These are phyloP conservation scores for Apiotrichum laibachii DNA, from an alignment of 1,284 basidiomycete genomes.

Conservation along the genomic window DNA sequence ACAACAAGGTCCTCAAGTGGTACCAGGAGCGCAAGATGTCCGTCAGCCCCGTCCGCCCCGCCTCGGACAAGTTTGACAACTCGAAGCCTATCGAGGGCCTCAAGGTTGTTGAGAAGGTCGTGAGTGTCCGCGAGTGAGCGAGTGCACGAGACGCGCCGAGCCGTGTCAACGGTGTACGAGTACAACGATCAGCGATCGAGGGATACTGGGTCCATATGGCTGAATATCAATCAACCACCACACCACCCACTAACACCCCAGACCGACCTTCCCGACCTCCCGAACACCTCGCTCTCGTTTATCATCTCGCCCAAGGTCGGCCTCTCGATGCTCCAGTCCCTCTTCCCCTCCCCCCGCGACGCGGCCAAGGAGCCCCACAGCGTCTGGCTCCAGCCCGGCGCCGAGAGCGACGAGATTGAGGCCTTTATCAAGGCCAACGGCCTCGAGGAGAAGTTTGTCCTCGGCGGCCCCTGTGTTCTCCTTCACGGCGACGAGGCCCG, in stretches of 20 bases:
- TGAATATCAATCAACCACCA: background rate
- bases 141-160: too few species aligned
- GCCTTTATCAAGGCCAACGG: constrained; percentile 59
- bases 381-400: constrained; percentile 83
- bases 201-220: too few species aligned
- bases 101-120: constrained; percentile 30
- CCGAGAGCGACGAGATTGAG: constrained; percentile 62
- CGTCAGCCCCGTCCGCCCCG: constrained; percentile 60
- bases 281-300: constrained; percentile 71
- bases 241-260: constrained; percentile 43
- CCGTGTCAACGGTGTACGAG: too few species aligned
- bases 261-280: constrained; percentile 61
- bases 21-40: constrained; percentile 60
- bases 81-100: constrained; percentile 38
- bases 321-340: constrained; percentile 34
- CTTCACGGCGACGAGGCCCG: constrained; percentile 61
- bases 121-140: constrained; percentile 19
- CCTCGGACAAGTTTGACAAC: constrained; percentile 19
- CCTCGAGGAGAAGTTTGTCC: constrained; percentile 62
- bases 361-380: constrained; percentile 63
- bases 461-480: constrained; percentile 72
- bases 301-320: constrained; percentile 68
- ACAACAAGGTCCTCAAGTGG: constrained; percentile 59
- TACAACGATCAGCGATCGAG: background rate
- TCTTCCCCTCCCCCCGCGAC: constrained; percentile 60